Evolutionary conservation across 2,329 filamentous ascomycete genomes (phyloP).

Genomic region (Eutypella sp.): DNA sequence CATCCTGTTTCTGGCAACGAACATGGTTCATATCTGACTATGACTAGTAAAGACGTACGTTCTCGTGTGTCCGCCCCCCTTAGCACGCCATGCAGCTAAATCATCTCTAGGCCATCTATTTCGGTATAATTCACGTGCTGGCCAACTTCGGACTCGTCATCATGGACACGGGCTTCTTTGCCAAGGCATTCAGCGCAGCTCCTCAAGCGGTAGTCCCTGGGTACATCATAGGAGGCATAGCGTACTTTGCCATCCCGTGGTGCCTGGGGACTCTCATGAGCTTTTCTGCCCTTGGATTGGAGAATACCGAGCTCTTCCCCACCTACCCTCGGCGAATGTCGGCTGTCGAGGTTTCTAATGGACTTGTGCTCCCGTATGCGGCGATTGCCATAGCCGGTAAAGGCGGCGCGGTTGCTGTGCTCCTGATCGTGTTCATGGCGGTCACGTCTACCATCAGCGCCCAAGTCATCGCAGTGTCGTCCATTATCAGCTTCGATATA

Average conservation of each 20-base stretch:
- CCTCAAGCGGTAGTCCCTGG: slow-evolving; percentile 83
- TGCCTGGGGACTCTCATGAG: slow-evolving; percentile 86
- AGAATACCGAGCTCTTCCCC: slow-evolving; percentile 66
- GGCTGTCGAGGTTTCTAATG: slow-evolving; percentile 70
- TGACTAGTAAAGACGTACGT: slow-evolving; percentile 23
- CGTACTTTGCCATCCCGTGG: slow-evolving; percentile 93
- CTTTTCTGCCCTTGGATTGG: slow-evolving; percentile 72
- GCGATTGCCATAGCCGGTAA: slow-evolving; percentile 78
- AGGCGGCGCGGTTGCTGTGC: slow-evolving; percentile 71
- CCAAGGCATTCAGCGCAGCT: slow-evolving; percentile 82
- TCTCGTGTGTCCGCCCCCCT: neutral
- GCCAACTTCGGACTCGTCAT: slow-evolving; percentile 49
- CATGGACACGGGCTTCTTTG: slow-evolving; percentile 50
- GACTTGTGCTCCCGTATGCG: slow-evolving; percentile 79
- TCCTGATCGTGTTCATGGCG: slow-evolving; percentile 84
- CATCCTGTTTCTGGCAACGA: slow-evolving; percentile 48
- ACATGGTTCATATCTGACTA: slow-evolving; percentile 49
- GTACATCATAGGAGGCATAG: slow-evolving; percentile 80
- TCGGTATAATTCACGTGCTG: slow-evolving; percentile 43
- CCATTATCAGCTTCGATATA: slow-evolving; percentile 50
- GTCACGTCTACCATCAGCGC: slow-evolving; percentile 61
- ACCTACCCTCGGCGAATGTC: slow-evolving; percentile 69
- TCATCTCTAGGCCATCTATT: slow-evolving; percentile 42
- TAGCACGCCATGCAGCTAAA: neutral
- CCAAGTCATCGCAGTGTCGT: slow-evolving; percentile 48